Evolutionary conservation across 139 green algal genomes (phyloP), one percentile per base, ranked within the genome.

Genomic region (Volvox reticuliferus): DNA sequence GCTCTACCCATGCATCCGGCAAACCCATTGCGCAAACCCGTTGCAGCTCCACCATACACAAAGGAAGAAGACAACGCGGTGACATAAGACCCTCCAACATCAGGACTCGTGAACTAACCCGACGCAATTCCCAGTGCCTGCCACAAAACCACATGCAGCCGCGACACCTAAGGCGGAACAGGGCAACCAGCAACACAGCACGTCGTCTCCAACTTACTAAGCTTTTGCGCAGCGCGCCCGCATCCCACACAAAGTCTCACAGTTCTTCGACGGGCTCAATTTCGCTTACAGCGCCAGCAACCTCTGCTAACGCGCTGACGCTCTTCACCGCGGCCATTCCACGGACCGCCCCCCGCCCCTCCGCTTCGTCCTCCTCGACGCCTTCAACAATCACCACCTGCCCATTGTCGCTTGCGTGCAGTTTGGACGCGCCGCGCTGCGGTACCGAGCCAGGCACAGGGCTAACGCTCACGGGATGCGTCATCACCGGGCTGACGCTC

Each of bases 371-470:
- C 69, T 89, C 85, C 83, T 79, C 67, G 36, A 89, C 85, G 28
- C 69, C 69, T 68, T 89, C 85, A n/a, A 89, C 37, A 16, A 89
- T 82, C 44, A 89, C 85, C 37, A 89, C 85, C 69, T 89, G 32
- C 69, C 69, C 85, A 37, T 33, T 82, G 36, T 82, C 85, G 22
- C 37, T n/a, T 69, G 83, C 26, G 1, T 36, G 67, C 68, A 89
- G 32, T 24, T 79, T 32, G 0, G 68, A 81, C 12, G 16, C 1
- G 22, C 30, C 68, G 36, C 83, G 67, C 83, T 79, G 18, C 24
- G 67, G 36, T 65, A 20, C 82, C 22, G 82, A 44, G 1, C 37
- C 37, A 0, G 79, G 37, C 37, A 33, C 37, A 19, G 79, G 44
- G 79, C 37, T 69, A 13, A 26, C 20, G 79, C 79, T 69, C 55